Conservation (phyloP, 2,329 filamentous ascomycete genomes). For the Colletotrichum sp. region DNA sequence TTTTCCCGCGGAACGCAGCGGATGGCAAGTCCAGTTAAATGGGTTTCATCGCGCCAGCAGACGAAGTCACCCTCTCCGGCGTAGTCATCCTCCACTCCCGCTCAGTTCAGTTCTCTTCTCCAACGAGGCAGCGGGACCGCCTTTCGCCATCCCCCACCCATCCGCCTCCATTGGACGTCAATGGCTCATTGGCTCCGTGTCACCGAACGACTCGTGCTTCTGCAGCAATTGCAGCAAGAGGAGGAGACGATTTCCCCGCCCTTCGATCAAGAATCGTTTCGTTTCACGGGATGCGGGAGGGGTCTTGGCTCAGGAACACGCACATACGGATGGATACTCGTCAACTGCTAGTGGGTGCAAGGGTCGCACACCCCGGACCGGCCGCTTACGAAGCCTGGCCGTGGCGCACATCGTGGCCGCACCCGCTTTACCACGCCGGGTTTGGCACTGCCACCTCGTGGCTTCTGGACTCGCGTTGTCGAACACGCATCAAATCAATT, state of each 20-base stretch:
- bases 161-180: background rate
- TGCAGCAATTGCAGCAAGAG: background rate
- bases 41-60: background rate
- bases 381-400: background rate
- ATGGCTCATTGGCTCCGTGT: background rate
- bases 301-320: background rate
- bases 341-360: background rate
- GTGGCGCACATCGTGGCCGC: background rate
- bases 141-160: background rate
- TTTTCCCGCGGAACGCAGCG: background rate
- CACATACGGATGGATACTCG: background rate
- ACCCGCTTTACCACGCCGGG: background rate
- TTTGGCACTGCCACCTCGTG: background rate
- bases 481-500: background rate
- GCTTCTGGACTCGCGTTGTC: background rate
- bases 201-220: background rate
- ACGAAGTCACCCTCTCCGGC: background rate
- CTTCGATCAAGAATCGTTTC: background rate
- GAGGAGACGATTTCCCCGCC: background rate
- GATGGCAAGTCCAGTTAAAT: background rate
- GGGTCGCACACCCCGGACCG: background rate
- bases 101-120: background rate
- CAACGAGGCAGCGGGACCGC: background rate
- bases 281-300: constrained; percentile 16
- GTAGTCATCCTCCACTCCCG: background rate